Evolutionary conservation across 495 filamentous ascomycete genomes (phyloP), one percentile per base, ranked within the genome.

Genomic region (Viridothelium virens): DNA sequence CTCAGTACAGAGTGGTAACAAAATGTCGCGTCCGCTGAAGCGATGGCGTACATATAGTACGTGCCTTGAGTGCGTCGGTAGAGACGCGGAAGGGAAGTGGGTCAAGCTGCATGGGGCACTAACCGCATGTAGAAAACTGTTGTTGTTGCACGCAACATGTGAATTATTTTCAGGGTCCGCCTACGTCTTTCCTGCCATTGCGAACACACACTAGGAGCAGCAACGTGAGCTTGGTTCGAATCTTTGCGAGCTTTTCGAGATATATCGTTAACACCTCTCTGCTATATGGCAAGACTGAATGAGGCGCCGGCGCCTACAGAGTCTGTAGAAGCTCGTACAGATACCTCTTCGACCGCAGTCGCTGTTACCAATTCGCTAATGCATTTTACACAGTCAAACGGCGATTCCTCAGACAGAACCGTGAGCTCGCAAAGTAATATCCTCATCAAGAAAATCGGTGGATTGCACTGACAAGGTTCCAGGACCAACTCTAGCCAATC

Each of bases 401-500:
- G 69, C 85, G 89, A 73, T 96, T 94, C 73, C 79, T 96, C 61
- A 85, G 93, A 48, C 94, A 98, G 74, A 98, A 98, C 76, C 87
- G 91, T 66, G 94, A 97, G 71, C 91, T 98, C 66, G 92, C 92
- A 59, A 81, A 81, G 81, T 83, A 74, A 59, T 69, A 68, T 47
- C 41, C 46, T 10, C 10, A 31, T 37, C 1, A 14, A 61, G 36
- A 36, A 37, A 66, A 59, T 59, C 41, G 36, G 18, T 25, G 16
- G 25, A 7, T 34, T 14, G n/a, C 31, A 68, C 1, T n/a, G 63
- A 36, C 33, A 31, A 31, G 34, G 1, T 2, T 25, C 10, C 65
- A 83, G 89, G 72, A 85, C 86, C 68, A 97, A 98, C 78, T 95
- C 95, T 2, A 87, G 86, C 67, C 95, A 97, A 76, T 92, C 91